Conservation (phyloP, 1,284 basidiomycete species). For the Bondarzewia mesenterica region DNA sequence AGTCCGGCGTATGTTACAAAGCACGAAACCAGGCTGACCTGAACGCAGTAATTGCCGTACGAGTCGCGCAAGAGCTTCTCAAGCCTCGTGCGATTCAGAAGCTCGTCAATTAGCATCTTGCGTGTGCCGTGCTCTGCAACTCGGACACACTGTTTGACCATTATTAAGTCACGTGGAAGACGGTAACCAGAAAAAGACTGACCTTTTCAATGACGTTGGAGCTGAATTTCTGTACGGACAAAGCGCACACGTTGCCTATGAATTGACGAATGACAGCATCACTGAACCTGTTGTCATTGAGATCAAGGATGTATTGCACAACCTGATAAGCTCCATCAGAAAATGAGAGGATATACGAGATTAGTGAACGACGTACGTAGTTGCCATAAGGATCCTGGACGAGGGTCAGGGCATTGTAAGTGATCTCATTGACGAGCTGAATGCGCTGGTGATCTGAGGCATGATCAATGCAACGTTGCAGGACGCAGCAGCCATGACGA, state of each 20-base stretch:
- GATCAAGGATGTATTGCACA: conserved; percentile 94
- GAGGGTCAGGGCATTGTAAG: conserved; percentile 93
- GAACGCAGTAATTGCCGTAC: conserved; percentile 92
- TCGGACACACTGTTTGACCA: conserved; percentile 75
- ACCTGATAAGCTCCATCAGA: conserved; percentile 42
- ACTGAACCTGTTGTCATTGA: conserved; percentile 97
- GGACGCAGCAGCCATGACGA: conserved; percentile 97
- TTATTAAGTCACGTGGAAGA: conserved; percentile 9
- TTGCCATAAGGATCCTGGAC: conserved; percentile 99
- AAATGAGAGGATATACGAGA: background rate
- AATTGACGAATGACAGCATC: conserved; percentile 98
- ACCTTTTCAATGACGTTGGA: conserved; percentile 94
- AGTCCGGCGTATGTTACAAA: conserved; percentile 4
- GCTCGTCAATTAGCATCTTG: conserved; percentile 92
- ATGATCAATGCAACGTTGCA: conserved; percentile 98
- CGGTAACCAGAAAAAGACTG: conserved; percentile 8
- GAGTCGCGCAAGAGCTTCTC: conserved; percentile 95
- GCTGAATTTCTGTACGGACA: conserved; percentile 98
- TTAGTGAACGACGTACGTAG: conserved; percentile 54
- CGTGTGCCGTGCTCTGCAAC: conserved; percentile 93
- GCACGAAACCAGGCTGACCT: conserved; percentile 35
- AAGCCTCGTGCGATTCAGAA: conserved; percentile 88
- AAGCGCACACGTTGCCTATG: conserved; percentile 92
- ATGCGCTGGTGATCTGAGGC: conserved; percentile 93
- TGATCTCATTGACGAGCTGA: conserved; percentile 98